Evolutionary conservation across 2,329 filamentous ascomycete species (phyloP), one percentile per base, ranked within the genome.

Genomic region (Zasmidium cellare): DNA sequence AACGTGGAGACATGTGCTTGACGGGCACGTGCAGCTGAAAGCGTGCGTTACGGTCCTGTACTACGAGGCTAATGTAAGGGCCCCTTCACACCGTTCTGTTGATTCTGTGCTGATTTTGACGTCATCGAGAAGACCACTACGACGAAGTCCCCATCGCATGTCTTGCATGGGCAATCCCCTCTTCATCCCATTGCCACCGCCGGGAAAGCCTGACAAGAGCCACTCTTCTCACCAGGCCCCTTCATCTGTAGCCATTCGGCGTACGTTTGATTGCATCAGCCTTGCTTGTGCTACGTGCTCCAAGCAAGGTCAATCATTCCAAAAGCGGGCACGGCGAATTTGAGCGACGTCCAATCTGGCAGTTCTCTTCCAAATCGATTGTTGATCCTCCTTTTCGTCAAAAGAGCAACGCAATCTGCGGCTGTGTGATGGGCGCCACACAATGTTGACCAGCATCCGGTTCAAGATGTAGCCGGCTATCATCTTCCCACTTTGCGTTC

Each of bases 401-500:
- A n/a, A n/a, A n/a, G n/a, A n/a, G n/a, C n/a, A n/a, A n/a, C n/a
- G n/a, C n/a, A n/a, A n/a, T n/a, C n/a, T n/a, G n/a, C n/a, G n/a
- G n/a, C n/a, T n/a, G n/a, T n/a, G n/a, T n/a, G n/a, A n/a, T n/a
- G n/a, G n/a, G n/a, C n/a, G n/a, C n/a, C n/a, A n/a, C n/a, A n/a
- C n/a, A n/a, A n/a, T n/a, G n/a, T n/a, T n/a, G n/a, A n/a, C n/a
- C n/a, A n/a, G n/a, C n/a, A n/a, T n/a, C n/a, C n/a, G n/a, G n/a
- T n/a, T n/a, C n/a, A n/a, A 28, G 25, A 11, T 28, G 25, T 28
- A 5, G 25, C 11, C 50, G 51, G 9, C 50, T 31, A 3, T 54
- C 46, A 58, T 48, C 52, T 53, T 18, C 22, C 46, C 16, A 23
- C 41, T 23, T 57, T 53, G 19, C 68, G 58, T 64, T 81, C 78